phyloP scores from a whole-genome alignment of 768 basidiomycete species.

The Panaeolus cyanescens region DNA sequence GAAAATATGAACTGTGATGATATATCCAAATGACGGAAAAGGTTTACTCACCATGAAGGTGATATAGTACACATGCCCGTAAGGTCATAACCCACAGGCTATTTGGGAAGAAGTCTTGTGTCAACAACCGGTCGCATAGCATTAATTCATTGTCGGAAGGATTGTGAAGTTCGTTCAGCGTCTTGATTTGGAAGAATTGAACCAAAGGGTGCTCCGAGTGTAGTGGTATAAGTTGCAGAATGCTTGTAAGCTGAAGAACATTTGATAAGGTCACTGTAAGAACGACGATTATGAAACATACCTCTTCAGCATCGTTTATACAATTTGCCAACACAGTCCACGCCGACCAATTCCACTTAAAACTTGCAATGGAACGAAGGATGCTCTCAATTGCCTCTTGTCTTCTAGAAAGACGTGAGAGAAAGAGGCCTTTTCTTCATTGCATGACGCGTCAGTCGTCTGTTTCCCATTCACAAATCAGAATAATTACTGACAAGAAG shows the following conservation, averaged over 20 bases:
- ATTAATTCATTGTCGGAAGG: conserved; percentile 85
- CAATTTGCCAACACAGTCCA: conserved; percentile 84
- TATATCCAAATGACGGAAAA: too few relatives aligned
- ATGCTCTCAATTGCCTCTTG: conserved; percentile 86
- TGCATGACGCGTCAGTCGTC: too few relatives aligned
- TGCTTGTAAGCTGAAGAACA: conserved; percentile 49
- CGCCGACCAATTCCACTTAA: conserved; percentile 95
- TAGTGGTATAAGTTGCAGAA: conserved; percentile 51
- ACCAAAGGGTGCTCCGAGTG: conserved; percentile 49
- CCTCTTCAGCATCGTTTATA: conserved; percentile 86
- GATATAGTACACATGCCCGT: conserved; percentile 85
- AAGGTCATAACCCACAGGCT: conserved; percentile 88
- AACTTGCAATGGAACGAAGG: conserved; percentile 72
- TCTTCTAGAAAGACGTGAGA: conserved; percentile 75
- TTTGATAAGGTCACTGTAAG: conserved; percentile 1
- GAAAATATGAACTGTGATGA: too few relatives aligned
- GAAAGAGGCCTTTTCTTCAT: conserved; percentile 82
- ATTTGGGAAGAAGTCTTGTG: conserved; percentile 73
- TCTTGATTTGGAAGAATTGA: conserved; percentile 84
- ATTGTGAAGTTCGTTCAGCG: conserved; percentile 84
- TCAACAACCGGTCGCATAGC: conserved; percentile 77
- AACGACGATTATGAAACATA: conserved; percentile 27
- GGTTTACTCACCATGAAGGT: conserved; percentile 72
- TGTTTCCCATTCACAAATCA: too few relatives aligned
- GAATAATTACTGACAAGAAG: conserved; percentile 62